These are phyloP conservation scores for Lolium perenne DNA, from an alignment of 176 grass and related monocot genomes.

Conservation along the genomic window DNA sequence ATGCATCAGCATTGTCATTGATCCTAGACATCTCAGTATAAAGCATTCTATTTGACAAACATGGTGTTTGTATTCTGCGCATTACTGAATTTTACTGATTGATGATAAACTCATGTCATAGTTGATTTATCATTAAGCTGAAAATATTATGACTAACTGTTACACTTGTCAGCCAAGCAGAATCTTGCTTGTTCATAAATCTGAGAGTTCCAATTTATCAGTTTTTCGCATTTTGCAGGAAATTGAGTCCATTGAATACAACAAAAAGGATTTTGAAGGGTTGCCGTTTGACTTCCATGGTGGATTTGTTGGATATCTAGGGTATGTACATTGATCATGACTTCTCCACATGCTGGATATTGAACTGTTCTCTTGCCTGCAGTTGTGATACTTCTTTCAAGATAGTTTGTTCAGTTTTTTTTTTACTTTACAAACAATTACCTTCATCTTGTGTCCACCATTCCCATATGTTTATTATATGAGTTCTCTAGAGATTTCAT, in stretches of 20 bases:
- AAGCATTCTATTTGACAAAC: background rate
- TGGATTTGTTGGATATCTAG: slow-evolving; percentile 92
- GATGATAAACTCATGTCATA: background rate
- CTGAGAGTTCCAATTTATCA: background rate
- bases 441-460: background rate
- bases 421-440: background rate
- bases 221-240: slow-evolving; percentile 59
- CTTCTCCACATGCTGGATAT: background rate
- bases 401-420: background rate
- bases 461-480: slow-evolving; percentile 12
- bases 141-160: slow-evolving; percentile 5
- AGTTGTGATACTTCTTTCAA: slow-evolving; percentile 16
- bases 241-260: slow-evolving; percentile 75
- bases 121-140: background rate
- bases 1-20: background rate
- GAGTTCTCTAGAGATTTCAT: background rate
- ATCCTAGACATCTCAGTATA: slow-evolving; percentile 11
- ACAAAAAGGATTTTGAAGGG: slow-evolving; percentile 82
- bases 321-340: slow-evolving; percentile 59
- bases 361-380: background rate
- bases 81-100: background rate
- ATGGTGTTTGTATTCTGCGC: background rate
- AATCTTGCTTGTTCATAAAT: background rate
- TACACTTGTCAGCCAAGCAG: slow-evolving; percentile 9
- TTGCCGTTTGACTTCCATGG: slow-evolving; percentile 94